Conservation (phyloP, 1,139 yeast genomes). For the Saccharomycopsis hybrid region DNA sequence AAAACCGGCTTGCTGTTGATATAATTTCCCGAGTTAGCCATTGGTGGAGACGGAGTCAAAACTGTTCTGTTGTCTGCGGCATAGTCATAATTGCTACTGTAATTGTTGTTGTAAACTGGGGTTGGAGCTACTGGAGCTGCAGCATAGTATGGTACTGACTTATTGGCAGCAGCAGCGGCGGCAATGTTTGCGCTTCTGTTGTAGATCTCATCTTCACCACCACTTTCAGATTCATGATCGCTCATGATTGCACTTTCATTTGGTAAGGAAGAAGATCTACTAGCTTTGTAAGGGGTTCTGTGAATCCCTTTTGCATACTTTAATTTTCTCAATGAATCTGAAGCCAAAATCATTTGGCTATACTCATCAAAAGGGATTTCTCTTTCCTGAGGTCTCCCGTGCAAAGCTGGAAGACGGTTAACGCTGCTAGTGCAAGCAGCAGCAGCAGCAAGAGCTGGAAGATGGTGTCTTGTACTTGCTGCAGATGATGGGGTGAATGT, state of each 20-base stretch:
- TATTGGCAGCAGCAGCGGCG: too few species aligned
- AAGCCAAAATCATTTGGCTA: conserved; percentile 14
- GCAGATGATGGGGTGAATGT: not conserved
- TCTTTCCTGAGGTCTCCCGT: too few species aligned
- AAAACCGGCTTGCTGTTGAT: too few species aligned
- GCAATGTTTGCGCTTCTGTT: too few species aligned
- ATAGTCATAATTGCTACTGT: not conserved
- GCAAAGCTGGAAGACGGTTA: not conserved
- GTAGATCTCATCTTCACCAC: too few species aligned
- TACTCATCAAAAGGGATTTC: conserved; percentile 13
- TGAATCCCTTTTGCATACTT: conserved; percentile 5
- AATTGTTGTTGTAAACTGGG: too few species aligned
- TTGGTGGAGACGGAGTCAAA: conserved; percentile 13
- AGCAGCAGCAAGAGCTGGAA: not conserved
- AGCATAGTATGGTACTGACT: too few species aligned
- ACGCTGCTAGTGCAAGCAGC: too few species aligned
- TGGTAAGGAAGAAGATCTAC: conserved; percentile 3
- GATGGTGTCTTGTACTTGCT: not conserved
- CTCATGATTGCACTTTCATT: conserved; percentile 13
- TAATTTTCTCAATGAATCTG: conserved; percentile 11
- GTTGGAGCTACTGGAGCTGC: too few species aligned
- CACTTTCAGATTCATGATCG: not conserved
- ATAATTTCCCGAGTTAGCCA: not conserved
- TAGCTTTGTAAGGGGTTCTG: not conserved
- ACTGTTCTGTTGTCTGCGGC: not conserved